Evolutionary conservation across 2,329 filamentous ascomycete species (phyloP).

Genomic region (Alternaria metachromatica): DNA sequence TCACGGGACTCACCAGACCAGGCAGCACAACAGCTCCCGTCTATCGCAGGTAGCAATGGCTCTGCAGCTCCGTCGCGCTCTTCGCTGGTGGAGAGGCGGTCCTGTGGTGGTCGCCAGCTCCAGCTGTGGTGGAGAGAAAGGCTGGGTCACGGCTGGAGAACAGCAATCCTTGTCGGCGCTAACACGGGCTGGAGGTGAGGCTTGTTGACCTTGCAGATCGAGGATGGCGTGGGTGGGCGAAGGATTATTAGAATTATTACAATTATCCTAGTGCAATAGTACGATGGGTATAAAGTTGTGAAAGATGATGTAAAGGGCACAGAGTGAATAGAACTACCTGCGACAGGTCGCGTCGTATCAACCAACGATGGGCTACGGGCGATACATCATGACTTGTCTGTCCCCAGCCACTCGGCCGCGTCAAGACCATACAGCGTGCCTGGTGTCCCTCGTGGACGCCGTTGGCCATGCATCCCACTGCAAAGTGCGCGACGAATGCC

Average conservation of each 20-base stretch:
- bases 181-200: constrained; percentile 8
- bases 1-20: not conserved
- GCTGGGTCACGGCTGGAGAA: constrained; percentile 15
- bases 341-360: constrained; percentile 1
- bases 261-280: not conserved
- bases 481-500: constrained; percentile 4
- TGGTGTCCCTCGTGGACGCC: constrained; percentile 15
- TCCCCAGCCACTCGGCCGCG: constrained; percentile 12
- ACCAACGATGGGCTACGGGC: not conserved
- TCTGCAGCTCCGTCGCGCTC: constrained; percentile 9
- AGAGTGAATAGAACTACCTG: not conserved
- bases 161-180: constrained; percentile 23
- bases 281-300: not conserved
- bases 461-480: constrained; percentile 11
- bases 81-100: constrained; percentile 13
- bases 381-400: constrained; percentile 4
- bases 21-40: constrained; percentile 16
- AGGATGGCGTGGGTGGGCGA: not conserved
- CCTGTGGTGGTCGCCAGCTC: constrained; percentile 11
- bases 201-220: not conserved
- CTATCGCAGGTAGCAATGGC: constrained; percentile 21
- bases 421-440: constrained; percentile 9
- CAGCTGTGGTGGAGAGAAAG: constrained; percentile 19
- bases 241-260: not conserved
- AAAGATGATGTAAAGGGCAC: not conserved